Base-by-base conservation (phyloP, 2,329 filamentous ascomycete genomes). In the Aspergillus ibericus region DNA sequence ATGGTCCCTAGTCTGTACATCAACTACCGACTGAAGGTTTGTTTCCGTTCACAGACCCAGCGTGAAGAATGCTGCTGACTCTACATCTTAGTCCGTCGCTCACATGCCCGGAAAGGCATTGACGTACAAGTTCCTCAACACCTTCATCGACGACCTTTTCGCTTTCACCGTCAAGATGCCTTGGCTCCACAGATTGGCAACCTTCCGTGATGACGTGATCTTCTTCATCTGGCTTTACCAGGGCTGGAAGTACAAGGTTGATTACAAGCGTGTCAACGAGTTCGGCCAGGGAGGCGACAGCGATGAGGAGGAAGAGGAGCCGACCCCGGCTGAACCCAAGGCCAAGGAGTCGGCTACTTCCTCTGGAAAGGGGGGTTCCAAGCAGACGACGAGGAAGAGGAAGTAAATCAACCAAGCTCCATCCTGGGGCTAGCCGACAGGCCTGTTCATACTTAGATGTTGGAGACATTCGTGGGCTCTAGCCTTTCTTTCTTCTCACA, bases 161-260 rank as follows among this genome's bases (percentile, higher is more conserved):
- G 95, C 95, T 2, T 99, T 98, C 71, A 99, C 95, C 38, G 97
- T 99, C 81, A 98, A 98, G 81, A 99, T 99, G 95, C 95, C 95
- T 0, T 86, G 93, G 62, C 82, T 99, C 53, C 95, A 99, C 77
- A 87, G 95, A 15, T 82, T 99, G 52, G 92, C 95, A 0, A 98
- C 95, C 0, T 84, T 99, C 63, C 85, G 95, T 60, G 95, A 99
- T 74, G 95, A 99, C 71, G 83, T 99, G 65, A 98, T 99, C 72
- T 99, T 99, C 83, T 99, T 99, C 74, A 83, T 99, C 59, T 99
- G 97, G 79, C 68, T 99, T 4, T 99, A 99, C 78, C 95, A 99
- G 80, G 86, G 88, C 61, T 99, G 87, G 85, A 89, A 89, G 55
- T 99, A 99, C 82, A 92, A 89, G 78, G 83, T 95, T 61, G 95